Evolutionary conservation across 345 rosid genomes (phyloP).

Genomic region (Mangifera indica): DNA sequence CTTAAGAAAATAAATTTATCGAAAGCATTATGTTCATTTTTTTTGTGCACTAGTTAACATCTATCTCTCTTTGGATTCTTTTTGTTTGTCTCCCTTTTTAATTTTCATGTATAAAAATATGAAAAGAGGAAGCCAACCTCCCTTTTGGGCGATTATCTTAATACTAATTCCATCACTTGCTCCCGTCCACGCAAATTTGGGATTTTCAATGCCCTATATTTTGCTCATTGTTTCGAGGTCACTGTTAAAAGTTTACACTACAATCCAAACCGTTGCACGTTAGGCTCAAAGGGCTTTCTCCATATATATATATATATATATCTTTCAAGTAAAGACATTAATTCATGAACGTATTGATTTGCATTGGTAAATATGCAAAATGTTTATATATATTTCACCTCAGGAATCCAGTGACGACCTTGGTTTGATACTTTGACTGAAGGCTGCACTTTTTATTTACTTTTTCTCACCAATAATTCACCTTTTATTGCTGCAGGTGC

Average conservation of each 20-base stretch:
- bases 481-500: no score
- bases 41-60: conserved; percentile 21
- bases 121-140: conserved; percentile 10
- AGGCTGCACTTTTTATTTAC: no score
- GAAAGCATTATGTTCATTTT: conserved; percentile 9
- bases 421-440: no score
- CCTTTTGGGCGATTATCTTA: background rate
- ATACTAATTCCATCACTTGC: conserved; percentile 3
- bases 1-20: conserved; percentile 4
- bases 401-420: no score
- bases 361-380: background rate
- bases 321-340: background rate
- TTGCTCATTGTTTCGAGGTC: conserved; percentile 4
- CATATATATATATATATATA: background rate
- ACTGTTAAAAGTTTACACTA: conserved; percentile 3
- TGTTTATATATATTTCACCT: background rate
- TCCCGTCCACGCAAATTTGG: conserved; percentile 12
- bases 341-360: background rate
- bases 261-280: conserved; percentile 5
- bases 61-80: conserved; percentile 35
- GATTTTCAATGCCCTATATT: conserved; percentile 17
- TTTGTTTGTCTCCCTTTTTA: conserved; percentile 18
- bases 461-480: no score
- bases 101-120: conserved; percentile 7
- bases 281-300: no score